Base-by-base conservation (phyloP, 805 yeast species). In the Jamesozyma piceae region DNA sequence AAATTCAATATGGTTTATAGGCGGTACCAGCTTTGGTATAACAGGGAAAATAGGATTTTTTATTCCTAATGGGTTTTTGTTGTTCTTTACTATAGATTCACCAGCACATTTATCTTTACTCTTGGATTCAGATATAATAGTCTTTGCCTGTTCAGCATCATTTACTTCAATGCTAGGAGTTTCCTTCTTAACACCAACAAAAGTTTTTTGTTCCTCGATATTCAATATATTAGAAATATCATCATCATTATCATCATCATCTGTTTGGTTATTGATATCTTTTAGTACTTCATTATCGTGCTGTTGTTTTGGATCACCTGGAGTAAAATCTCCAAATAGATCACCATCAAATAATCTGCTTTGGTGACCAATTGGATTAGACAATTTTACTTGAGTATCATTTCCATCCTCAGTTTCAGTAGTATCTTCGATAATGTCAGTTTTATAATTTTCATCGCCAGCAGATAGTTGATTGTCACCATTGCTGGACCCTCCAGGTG, bases 291-390 rank as follows among this genome's bases (percentile, higher is more conserved):
- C 28, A 3, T 8, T n/a, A 41, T 42, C 26, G 21, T 35, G 26
- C 20, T 30, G 11, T 9, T 38, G 17, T 35, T 32, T 13, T 21
- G 35, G n/a, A 8, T 21, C 30, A 15, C 39, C 46, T 4, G 45
- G 38, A 22, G 41, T 39, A 20, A 55, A 49, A 24, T 56, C 62
- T 15, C 60, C 63, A 42, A 52, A 61, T 8, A 58, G 44, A 33
- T 61, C 65, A 34, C 52, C 55, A 30, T 58, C 51, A 41, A 59
- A 61, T 2, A 58, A 41, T 38, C 49, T 48, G 33, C 57, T 53
- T 35, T 55, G 59, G 17, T 43, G 39, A 18, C 15, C 27, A 21
- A 34, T 34, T 29, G 43, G 43, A 14, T 35, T 37, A 8, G 44
- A 35, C 27, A 42, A 17, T 22, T 33, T 43, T 8, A 21, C 5